Evolutionary conservation across 306 rosid genomes (phyloP).

Genomic region (Argentina anserina): DNA sequence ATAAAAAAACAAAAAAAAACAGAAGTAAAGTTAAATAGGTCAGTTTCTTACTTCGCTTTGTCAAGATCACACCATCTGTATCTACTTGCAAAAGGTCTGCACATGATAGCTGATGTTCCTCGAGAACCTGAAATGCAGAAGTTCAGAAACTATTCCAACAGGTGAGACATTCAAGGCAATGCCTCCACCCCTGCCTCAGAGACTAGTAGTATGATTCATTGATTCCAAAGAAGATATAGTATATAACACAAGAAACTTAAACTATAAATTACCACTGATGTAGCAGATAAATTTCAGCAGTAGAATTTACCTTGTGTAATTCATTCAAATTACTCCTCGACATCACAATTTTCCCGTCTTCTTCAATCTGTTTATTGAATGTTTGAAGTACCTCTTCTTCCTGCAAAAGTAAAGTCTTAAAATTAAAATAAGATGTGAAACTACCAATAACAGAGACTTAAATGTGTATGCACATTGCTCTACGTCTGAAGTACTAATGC

Average conservation of each 20-base stretch:
- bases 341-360: constrained; percentile 76
- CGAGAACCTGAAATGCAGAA: constrained; percentile 69
- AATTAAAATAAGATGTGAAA: neutral
- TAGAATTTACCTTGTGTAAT: constrained; percentile 56
- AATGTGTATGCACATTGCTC: neutral
- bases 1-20: too few species aligned
- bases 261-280: neutral
- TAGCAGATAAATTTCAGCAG: constrained; percentile 13
- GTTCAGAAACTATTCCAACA: constrained; percentile 20
- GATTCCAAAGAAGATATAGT: neutral
- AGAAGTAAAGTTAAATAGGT: neutral
- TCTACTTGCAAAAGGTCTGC: constrained; percentile 58
- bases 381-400: constrained; percentile 72
- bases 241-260: neutral
- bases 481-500: neutral
- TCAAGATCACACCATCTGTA: constrained; percentile 69
- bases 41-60: constrained; percentile 65
- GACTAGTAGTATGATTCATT: neutral
- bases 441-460: neutral
- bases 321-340: constrained; percentile 86
- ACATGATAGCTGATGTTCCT: constrained; percentile 78
- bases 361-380: constrained; percentile 89
- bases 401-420: constrained; percentile 37
- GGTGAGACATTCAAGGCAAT: constrained; percentile 8
- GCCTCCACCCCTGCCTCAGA: neutral